Evolutionary conservation across 345 rosid genomes (phyloP).

Genomic region (Firmiana major): DNA sequence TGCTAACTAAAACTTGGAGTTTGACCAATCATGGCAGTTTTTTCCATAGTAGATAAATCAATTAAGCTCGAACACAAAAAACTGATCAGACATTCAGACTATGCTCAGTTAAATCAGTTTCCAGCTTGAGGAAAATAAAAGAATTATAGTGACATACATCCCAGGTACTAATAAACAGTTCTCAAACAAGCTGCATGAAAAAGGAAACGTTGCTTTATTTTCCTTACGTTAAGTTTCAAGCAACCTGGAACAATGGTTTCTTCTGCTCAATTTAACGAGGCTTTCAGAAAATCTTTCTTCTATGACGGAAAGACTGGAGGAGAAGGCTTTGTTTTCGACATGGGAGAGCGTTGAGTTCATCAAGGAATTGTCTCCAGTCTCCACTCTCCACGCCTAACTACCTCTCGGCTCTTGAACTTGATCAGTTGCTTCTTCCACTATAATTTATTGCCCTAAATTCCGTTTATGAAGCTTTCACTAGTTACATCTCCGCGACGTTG

Average conservation of each 20-base stretch:
- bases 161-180: no score
- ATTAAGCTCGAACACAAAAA: background rate
- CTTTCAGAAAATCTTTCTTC: background rate
- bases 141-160: no score
- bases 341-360: background rate
- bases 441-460: background rate
- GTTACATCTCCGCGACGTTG: background rate
- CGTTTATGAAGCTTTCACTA: background rate
- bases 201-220: background rate
- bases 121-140: no score
- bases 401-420: background rate
- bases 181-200: background rate
- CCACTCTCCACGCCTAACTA: background rate
- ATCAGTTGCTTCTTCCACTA: background rate
- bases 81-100: no score
- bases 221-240: conserved; percentile 1
- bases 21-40: background rate
- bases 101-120: no score
- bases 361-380: background rate
- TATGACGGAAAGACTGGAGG: background rate
- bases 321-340: background rate
- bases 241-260: background rate
- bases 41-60: background rate
- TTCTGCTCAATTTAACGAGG: background rate
- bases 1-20: background rate